These are phyloP conservation scores for Erysiphe pulchra DNA, from an alignment of 2,329 filamentous ascomycete species.

Conservation along the genomic window DNA sequence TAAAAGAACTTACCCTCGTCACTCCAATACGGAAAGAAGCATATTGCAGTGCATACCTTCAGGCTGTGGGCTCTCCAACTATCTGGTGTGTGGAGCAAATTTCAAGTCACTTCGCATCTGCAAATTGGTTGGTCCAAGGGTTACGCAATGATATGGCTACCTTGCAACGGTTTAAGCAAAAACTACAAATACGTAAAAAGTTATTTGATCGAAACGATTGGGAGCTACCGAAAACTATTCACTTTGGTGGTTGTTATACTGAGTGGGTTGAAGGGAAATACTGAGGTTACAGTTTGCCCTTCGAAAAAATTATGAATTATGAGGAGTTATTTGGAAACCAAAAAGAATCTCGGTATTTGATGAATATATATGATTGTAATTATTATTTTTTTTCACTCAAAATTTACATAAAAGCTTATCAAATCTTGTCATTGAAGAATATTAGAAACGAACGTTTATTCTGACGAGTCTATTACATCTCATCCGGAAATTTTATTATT, in stretches of 20 bases:
- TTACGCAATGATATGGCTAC: slow-evolving; percentile 1
- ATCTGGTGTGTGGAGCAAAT: slow-evolving; percentile 1
- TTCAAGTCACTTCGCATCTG: slow-evolving; percentile 1
- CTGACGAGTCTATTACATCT: no score
- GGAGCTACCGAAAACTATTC: neutral
- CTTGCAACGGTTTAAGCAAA: neutral
- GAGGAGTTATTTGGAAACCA: no score
- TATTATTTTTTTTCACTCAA: no score
- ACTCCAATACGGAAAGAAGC: neutral
- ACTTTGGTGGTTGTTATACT: neutral
- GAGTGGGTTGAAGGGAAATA: slow-evolving; percentile 1
- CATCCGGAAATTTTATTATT: no score
- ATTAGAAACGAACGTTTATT: no score
- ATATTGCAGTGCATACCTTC: slow-evolving; percentile 1
- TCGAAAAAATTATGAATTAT: no score
- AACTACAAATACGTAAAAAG: neutral
- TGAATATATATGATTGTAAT: no score
- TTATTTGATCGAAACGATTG: neutral
- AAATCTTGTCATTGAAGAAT: no score
- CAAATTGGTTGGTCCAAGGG: slow-evolving; percentile 1
- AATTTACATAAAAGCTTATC: no score
- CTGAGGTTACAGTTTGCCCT: neutral
- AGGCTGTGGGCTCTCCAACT: neutral
- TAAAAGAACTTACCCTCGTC: neutral
- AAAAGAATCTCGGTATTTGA: no score